Evolutionary conservation across 1,284 basidiomycete species (phyloP), one percentile per base, ranked within the genome.

Genomic region (Schizopora paradoxa): DNA sequence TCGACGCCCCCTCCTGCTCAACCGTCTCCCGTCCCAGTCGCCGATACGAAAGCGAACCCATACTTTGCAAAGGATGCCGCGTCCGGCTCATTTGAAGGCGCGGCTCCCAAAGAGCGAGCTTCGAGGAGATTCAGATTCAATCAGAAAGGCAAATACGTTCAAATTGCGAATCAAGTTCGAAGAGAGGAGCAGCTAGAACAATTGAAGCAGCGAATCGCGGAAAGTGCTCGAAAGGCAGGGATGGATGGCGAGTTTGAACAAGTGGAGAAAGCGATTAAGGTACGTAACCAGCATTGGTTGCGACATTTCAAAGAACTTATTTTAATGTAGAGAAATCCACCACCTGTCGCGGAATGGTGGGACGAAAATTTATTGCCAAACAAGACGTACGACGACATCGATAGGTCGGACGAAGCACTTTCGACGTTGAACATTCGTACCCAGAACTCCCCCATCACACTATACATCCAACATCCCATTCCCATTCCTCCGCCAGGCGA

Each of bases 331-430:
- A 76, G 92, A 35, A 78, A 82, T 47, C 75, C 85, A 0, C 95
- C 95, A 4, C 96, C 95, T 0, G 83, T 82, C 4, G 77, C 86
- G 6, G 95, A 99, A 64, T 99, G 95, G 95, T 99, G 96, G 95
- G 96, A 99, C 65, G 80, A 77, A 25, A 79, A 88, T 0, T 70
- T 97, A n/a, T 67, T 99, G 7, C 85, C 89, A 0, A 79, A 73
- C 56, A 81, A 83, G 62, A 76, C 70, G 1, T 98, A 98, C 62
- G 78, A 83, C 44, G 89, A 91, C 51, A 62, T 94, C 41, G 67
- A 29, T n/a, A n/a, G n/a, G n/a, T n/a, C n/a, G n/a, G 47, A 62
- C 1, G 58, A 74, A 29, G 82, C 82, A 25, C 56, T 83, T 27
- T 65, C 72, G 19, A 62, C 65, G 23, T 67, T 86, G 45, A 80